phyloP scores from a whole-genome alignment of 495 filamentous ascomycete species.

The Hypomontagnella monticulosa region DNA sequence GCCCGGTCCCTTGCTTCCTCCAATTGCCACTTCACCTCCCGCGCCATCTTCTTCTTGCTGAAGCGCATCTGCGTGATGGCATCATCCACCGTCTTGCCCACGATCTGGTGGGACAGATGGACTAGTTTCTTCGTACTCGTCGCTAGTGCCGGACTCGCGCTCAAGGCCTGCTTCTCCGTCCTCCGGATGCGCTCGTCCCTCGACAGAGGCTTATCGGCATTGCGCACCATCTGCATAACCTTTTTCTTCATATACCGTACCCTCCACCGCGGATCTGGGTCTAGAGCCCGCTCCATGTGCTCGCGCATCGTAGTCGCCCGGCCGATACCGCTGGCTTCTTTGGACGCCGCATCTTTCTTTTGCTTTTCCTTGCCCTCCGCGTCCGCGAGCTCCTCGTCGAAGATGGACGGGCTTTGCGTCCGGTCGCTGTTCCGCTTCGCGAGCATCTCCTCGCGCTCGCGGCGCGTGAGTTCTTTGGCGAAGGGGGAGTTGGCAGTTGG shows the following conservation, averaged over 20 bases:
- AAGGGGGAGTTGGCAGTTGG: slow-evolving; percentile 3
- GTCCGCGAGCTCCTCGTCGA: slow-evolving; percentile 61
- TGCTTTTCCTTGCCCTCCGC: slow-evolving; percentile 16
- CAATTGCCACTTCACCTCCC: slow-evolving; percentile 79
- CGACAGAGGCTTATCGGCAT: slow-evolving; percentile 71
- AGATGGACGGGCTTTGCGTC: slow-evolving; percentile 65
- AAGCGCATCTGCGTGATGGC: slow-evolving; percentile 96
- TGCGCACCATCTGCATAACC: slow-evolving; percentile 73
- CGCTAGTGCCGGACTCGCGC: slow-evolving; percentile 72
- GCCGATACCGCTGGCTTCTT: slow-evolving; percentile 5
- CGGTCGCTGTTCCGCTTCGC: slow-evolving; percentile 40
- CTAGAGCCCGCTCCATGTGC: slow-evolving; percentile 65
- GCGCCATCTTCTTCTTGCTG: slow-evolving; percentile 90
- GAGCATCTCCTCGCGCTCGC: slow-evolving; percentile 47
- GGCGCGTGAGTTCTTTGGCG: slow-evolving; percentile 24
- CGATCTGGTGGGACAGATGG: slow-evolving; percentile 83
- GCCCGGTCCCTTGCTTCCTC: slow-evolving; percentile 80
- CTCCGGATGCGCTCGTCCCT: slow-evolving; percentile 69
- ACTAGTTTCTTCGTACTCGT: slow-evolving; percentile 91
- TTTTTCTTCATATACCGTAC: slow-evolving; percentile 83
- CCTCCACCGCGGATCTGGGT: slow-evolving; percentile 74
- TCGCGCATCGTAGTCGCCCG: slow-evolving; percentile 44
- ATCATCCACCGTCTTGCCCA: slow-evolving; percentile 89
- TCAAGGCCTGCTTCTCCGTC: slow-evolving; percentile 74
- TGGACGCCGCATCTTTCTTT: neutral